A percentile compares a stretch with the other conserved stretches of the same genome.
Conservation (phyloP, 208 protist species). For the Wallacemonas sp. region DNA sequence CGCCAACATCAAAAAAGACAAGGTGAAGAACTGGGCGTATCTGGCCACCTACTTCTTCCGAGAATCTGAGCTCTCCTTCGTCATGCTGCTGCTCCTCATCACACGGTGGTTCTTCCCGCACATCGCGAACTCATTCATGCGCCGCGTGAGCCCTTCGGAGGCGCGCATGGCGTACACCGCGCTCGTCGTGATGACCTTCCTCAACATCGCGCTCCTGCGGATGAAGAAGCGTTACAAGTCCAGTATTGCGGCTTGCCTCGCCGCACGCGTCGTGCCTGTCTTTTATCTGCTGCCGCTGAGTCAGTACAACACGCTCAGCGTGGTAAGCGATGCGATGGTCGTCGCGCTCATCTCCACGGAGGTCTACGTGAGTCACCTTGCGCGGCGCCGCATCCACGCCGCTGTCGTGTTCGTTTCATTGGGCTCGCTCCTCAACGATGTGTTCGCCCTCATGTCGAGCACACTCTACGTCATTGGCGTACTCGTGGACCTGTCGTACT, state of each 20-base stretch:
- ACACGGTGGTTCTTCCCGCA: constrained; percentile 47
- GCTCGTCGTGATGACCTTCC: constrained; percentile 54
- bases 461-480: constrained; percentile 82
- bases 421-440: constrained; percentile 84
- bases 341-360: constrained; percentile 83
- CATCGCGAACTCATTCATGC: constrained; percentile 11
- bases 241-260: constrained; percentile 63
- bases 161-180: constrained; percentile 42
- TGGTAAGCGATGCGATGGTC: constrained; percentile 86
- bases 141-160: constrained; percentile 12
- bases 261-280: constrained; percentile 63
- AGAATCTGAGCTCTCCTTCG: constrained; percentile 74
- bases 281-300: constrained; percentile 77
- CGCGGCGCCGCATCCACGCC: constrained; percentile 81
- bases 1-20: constrained; percentile 66
- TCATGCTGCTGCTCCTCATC: constrained; percentile 65
- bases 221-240: constrained; percentile 69
- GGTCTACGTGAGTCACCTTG: constrained; percentile 86
- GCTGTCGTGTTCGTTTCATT: constrained; percentile 80
- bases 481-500: constrained; percentile 85
- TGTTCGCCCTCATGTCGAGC: constrained; percentile 62
- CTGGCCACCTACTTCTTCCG: constrained; percentile 74
- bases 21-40: constrained; percentile 80
- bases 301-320: constrained; percentile 59
- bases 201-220: constrained; percentile 60